These are phyloP conservation scores for Asterella californica DNA, from an alignment of 225 moss, liverwort and hornwort species.

Conservation along the genomic window DNA sequence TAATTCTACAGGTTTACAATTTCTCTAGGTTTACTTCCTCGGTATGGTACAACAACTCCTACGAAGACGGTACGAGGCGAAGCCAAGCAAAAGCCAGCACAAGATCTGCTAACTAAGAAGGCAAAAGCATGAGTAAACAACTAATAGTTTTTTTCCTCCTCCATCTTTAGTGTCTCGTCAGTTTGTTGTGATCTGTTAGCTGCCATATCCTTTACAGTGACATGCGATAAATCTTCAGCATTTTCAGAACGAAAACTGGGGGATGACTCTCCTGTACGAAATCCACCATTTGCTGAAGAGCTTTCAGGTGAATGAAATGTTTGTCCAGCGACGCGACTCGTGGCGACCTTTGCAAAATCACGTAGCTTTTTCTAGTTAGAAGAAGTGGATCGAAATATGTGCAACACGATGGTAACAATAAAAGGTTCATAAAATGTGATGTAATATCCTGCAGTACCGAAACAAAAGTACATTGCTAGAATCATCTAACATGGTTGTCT, in stretches of 20 bases:
- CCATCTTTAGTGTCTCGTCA: constrained; percentile 2
- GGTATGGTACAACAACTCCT: constrained; percentile 21
- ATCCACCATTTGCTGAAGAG: constrained; percentile 6
- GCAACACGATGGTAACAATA: not conserved
- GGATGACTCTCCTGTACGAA: constrained; percentile 4
- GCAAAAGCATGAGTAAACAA: constrained; percentile 11
- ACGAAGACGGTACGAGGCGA: not conserved
- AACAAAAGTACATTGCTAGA: not conserved
- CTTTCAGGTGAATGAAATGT: not conserved
- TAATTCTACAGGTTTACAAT: constrained; percentile 15
- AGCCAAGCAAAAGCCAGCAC: constrained; percentile 18
- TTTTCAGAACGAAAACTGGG: constrained; percentile 6
- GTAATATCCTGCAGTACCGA: not conserved
- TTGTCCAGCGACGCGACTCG: not conserved
- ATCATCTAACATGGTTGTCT: not conserved
- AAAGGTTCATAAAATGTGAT: not conserved
- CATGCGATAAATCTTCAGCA: constrained; percentile 4
- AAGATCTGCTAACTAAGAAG: constrained; percentile 14
- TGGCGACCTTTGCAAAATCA: not conserved
- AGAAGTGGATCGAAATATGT: not conserved
- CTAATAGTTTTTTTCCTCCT: not conserved
- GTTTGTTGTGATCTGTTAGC: not conserved
- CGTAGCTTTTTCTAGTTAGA: not conserved
- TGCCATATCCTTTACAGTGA: constrained; percentile 4
- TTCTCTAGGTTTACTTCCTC: constrained; percentile 9